Evolutionary conservation across 345 rosid species (phyloP), one percentile per base, ranked within the genome.

Genomic region (Syzygium grande): DNA sequence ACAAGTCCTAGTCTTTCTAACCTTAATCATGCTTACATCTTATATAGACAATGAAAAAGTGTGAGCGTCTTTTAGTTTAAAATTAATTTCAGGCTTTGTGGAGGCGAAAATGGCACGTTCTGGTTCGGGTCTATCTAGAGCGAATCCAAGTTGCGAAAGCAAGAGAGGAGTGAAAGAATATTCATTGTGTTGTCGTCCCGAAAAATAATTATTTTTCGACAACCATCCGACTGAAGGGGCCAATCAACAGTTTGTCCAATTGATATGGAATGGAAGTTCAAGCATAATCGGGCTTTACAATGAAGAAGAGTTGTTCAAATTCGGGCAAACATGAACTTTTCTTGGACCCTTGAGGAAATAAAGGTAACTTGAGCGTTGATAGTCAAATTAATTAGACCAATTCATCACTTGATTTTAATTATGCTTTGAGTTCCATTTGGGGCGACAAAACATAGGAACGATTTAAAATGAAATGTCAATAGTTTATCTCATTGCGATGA

Each of bases 41-140:
- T 52, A 13, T 52, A 52, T 52, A 52, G 53, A 52, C 53, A 52
- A 13, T 11, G 53, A 52, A 52, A 38, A 52, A 52, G 14, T 11
- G 14, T 2, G 4, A 13, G 53, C 15, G 15, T 11, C 14, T 13
- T 52, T 13, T 52, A 2, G 11, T 13, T 13, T 52, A 11, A 13
- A 11, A 11, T 52, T 52, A 13, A 17, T 53, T 53, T 53, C 22
- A 17, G 7, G 88, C 19, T 89, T 90, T 43, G 43, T 89, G 52
- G 88, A 84, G 19, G 55, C 25, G 14, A 79, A 84, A 29, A 13
- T 5, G 5, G 89, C 89, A 23, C 86, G 92, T 23, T 90, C 88
- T 61, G 90, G 92, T 5, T 58, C 22, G 2, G 89, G 90, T 30
- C 63, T 51, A 5, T 86, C 78, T 49, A 51, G 86, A 9, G 90